Evolutionary conservation across 176 grass and related monocot genomes (phyloP), one percentile per base, ranked within the genome.

Genomic region (Rhynchospora breviuscula): DNA sequence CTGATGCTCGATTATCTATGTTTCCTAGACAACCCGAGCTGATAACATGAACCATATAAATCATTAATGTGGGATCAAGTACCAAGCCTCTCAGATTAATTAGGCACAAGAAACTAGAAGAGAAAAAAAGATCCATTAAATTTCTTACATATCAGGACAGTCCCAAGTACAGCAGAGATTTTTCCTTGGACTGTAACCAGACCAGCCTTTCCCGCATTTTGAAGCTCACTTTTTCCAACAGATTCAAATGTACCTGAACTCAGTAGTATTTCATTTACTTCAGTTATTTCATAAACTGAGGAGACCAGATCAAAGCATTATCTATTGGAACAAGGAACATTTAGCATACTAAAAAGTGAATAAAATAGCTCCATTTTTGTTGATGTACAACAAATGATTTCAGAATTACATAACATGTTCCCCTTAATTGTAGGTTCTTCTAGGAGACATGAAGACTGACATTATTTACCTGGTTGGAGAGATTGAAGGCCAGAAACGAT

Each of bases 171-270:
- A 21, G 70, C 84, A 49, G 95, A 97, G 75, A 97, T 93, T 87
- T 98, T 98, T 52, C 95, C 95, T 84, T 98, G 95, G 51, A 98
- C 4, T 7, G 88, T 87, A 62, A 95, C 88, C 53, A 98, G 93
- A 17, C 95, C 95, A 2, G 91, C 95, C 86, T 98, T 98, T 6
- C 95, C 95, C 0, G 95, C 92, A 63, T 95, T 87, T 84, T 95
- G 75, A 33, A 98, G 74, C 82, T 95, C 89, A 25, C 58, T 89
- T 89, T 91, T 84, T 6, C 95, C 91, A 1, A 88, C 88, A 17
- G 91, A 87, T 63, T 95, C 92, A 59, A 95, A 98, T 4, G 85
- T 93, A 66, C 92, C 92, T 98, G 52, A 12, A 35, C 66, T 49
- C 13, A 64, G 57, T 65, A 70, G 13, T 45, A 19, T 83, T 71